phyloP scores from a whole-genome alignment of 1,284 basidiomycete species.

The Ustilago curta region DNA sequence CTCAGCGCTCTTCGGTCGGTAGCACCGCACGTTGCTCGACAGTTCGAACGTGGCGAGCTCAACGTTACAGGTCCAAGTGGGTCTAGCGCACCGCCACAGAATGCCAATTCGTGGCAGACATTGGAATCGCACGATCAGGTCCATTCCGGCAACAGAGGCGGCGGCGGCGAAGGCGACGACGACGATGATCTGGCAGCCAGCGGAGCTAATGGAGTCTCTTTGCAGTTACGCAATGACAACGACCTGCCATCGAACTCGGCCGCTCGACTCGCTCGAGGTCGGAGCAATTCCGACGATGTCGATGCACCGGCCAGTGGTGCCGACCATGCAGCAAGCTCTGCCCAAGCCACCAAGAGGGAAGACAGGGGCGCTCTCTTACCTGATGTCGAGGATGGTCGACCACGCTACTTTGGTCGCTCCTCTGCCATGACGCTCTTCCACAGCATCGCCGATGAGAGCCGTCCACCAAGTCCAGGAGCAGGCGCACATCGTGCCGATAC shows the following conservation, averaged over 20 bases:
- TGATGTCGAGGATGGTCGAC: conserved; percentile 61
- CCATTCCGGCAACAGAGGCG: not conserved
- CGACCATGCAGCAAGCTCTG: not conserved
- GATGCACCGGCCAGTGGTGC: conserved; percentile 2
- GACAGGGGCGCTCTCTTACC: conserved; percentile 50
- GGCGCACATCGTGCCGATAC: conserved; percentile 19
- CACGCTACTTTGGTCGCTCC: conserved; percentile 59
- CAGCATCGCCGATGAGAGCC: conserved; percentile 47
- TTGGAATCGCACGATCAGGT: conserved; percentile 20
- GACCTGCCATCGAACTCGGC: conserved; percentile 27
- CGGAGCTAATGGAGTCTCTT: not conserved
- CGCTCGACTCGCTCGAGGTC: conserved; percentile 14
- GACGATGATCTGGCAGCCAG: not conserved
- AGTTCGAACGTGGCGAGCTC: conserved; percentile 59
- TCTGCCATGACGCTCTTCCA: conserved; percentile 53
- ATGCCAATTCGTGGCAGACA: conserved; percentile 41
- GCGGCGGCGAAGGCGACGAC: conserved; percentile 16
- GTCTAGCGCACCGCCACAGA: conserved; percentile 47
- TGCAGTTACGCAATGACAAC: conserved; percentile 13
- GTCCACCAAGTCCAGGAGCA: conserved; percentile 48
- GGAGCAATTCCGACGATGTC: conserved; percentile 18
- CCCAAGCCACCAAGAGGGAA: conserved; percentile 19
- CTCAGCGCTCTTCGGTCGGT: conserved; percentile 57
- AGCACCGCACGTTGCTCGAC: conserved; percentile 56
- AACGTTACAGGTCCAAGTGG: conserved; percentile 42